Conservation (phyloP, 306 rosid genomes). For the Casuarina glauca region DNA sequence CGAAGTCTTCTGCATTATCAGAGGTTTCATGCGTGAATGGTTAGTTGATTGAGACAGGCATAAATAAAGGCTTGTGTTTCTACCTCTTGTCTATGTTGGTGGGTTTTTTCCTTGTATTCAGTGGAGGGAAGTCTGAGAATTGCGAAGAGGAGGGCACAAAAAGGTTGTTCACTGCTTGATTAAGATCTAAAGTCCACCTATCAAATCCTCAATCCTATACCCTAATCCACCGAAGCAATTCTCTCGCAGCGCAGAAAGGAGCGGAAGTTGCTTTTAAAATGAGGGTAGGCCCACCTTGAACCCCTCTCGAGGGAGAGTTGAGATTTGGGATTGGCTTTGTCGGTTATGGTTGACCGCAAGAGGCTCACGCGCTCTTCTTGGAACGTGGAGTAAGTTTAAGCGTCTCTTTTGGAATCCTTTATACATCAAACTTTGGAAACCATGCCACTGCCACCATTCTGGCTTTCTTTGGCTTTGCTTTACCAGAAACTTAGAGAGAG, state of each 20-base stretch:
- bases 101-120: background rate
- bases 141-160: too few relatives aligned
- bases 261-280: conserved; percentile 3
- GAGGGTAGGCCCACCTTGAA: conserved; percentile 31
- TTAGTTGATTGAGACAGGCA: too few relatives aligned
- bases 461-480: conserved; percentile 42
- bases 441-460: conserved; percentile 39
- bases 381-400: conserved; percentile 31
- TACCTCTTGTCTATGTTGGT: background rate
- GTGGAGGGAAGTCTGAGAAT: background rate
- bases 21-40: background rate
- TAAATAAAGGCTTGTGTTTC: background rate
- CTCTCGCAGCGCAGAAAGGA: conserved; percentile 1
- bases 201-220: too few relatives aligned
- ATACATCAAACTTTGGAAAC: conserved; percentile 35
- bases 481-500: conserved; percentile 27
- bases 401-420: conserved; percentile 40
- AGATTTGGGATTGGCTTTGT: conserved; percentile 29
- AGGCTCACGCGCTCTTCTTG: conserved; percentile 34
- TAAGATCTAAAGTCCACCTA: too few relatives aligned
- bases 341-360: conserved; percentile 41
- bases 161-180: too few relatives aligned
- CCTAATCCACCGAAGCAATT: background rate
- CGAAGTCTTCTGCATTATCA: background rate
- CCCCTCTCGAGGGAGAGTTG: conserved; percentile 22